phyloP scores from a whole-genome alignment of 768 basidiomycete genomes.

The Tubosaeta sp. region DNA sequence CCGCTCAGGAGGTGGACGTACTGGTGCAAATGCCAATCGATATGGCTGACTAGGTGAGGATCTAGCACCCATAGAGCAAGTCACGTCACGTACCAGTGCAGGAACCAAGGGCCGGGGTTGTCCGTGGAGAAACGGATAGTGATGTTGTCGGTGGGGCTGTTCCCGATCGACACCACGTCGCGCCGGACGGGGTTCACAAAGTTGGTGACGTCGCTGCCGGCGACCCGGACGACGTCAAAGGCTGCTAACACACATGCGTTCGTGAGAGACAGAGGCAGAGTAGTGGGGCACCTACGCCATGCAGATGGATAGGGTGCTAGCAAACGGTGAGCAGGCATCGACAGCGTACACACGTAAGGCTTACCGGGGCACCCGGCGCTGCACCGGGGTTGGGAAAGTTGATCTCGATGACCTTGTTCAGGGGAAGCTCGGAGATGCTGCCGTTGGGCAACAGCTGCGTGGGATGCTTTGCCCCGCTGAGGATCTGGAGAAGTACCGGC shows the following conservation, averaged over 20 bases:
- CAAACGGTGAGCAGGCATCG: too few species aligned
- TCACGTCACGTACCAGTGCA: constrained; percentile 39
- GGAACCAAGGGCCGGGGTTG: constrained; percentile 62
- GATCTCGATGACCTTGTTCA: constrained; percentile 44
- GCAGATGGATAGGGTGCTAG: constrained; percentile 22
- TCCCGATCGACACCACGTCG: constrained; percentile 30
- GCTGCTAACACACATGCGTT: not conserved
- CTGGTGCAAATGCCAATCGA: not conserved
- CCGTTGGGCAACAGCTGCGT: constrained; percentile 47
- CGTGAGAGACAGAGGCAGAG: too few species aligned
- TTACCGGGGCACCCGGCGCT: constrained; percentile 26
- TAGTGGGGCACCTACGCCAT: too few species aligned
- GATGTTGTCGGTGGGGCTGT: constrained; percentile 37
- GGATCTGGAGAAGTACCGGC: constrained; percentile 56
- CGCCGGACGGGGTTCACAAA: constrained; percentile 35
- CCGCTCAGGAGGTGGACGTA: too few species aligned
- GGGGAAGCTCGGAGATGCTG: constrained; percentile 43
- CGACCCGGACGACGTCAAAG: constrained; percentile 34
- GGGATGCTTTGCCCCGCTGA: constrained; percentile 47
- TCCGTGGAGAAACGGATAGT: constrained; percentile 59
- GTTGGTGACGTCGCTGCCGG: constrained; percentile 29
- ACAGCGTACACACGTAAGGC: too few species aligned
- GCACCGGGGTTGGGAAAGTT: constrained; percentile 35
- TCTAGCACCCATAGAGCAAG: not conserved
- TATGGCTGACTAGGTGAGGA: too few species aligned